Evolutionary conservation across 1,139 yeast genomes (phyloP).

Genomic region (Saccharomyces pastorianus): DNA sequence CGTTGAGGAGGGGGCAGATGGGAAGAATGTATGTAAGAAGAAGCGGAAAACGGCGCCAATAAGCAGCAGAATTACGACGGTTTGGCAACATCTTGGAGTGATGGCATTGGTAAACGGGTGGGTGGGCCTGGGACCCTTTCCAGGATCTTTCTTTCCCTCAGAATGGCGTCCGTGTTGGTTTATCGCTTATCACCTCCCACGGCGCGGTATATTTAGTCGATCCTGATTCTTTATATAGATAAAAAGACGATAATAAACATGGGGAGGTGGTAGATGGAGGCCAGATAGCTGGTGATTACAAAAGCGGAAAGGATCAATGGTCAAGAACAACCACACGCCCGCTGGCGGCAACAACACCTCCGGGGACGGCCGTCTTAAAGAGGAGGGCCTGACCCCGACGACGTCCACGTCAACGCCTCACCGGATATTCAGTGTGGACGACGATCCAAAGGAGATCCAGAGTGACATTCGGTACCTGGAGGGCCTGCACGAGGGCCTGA

Average conservation of each 20-base stretch:
- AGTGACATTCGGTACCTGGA: slow-evolving; percentile 59
- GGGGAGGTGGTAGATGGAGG: neutral
- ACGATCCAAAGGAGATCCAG: slow-evolving; percentile 57
- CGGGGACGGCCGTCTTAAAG: slow-evolving; percentile 10
- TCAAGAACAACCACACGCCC: neutral
- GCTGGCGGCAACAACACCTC: neutral
- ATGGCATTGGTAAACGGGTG: too few relatives aligned
- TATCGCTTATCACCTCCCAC: too few relatives aligned
- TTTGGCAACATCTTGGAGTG: too few relatives aligned
- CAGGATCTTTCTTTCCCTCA: too few relatives aligned
- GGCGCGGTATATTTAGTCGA: too few relatives aligned
- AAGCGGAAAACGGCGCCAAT: neutral
- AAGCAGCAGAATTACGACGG: neutral
- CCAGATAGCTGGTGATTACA: neutral
- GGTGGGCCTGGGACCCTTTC: too few relatives aligned
- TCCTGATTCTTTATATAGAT: neutral
- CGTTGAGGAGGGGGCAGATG: neutral
- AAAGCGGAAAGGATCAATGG: neutral
- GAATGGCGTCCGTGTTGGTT: too few relatives aligned
- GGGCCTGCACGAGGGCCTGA: slow-evolving; percentile 64
- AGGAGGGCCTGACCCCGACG: slow-evolving; percentile 14
- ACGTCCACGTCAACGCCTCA: slow-evolving; percentile 4
- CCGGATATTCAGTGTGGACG: slow-evolving; percentile 63
- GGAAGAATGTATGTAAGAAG: neutral
- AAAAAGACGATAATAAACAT: neutral